Evolutionary conservation across 257 asterid species (phyloP), one percentile per base, ranked within the genome.

Genomic region (Hygrophila difformis): DNA sequence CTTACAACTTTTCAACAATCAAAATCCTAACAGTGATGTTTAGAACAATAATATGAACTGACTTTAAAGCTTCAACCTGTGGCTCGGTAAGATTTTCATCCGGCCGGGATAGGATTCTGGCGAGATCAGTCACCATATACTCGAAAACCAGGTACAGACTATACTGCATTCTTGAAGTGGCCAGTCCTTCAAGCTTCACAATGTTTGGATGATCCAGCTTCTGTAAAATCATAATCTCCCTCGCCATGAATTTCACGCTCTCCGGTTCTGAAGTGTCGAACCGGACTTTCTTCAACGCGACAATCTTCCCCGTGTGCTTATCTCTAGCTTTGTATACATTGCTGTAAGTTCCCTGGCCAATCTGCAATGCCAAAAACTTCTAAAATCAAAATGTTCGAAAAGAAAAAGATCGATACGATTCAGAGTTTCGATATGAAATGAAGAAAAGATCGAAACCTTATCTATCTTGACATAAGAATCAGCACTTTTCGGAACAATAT

Each of bases 151-250:
- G 66, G 52, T 86, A 86, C 17, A 86, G 60, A 59, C 96, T 86
- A 47, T 82, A 82, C 62, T 86, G 86, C 96, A 86, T 86, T 69
- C 94, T 76, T 44, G 96, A 86, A 33, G 94, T 86, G 47, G 94
- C 96, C 47, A 86, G 44, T 13, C 96, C 96, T 74, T 68, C 70
- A 10, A 86, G 93, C 80, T 82, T 86, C 24, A 86, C 47, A 4
- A 82, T 68, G 55, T 86, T 86, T 4, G 93, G 86, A 70, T 86
- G 96, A 55, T 86, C 93, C 49, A 86, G 23, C 37, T 73, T 69
- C 55, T 65, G 81, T 11, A 82, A 44, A 15, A 82, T 71, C 73
- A 55, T 65, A 49, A 86, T 86, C 74, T 86, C 96, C 47, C 96
- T 45, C 2, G 94, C 94, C 94, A 86, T 86, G 62, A 86, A 86